Evolutionary conservation across 345 rosid species (phyloP), one percentile per base, ranked within the genome.

Genomic region (Citrus reticulata): DNA sequence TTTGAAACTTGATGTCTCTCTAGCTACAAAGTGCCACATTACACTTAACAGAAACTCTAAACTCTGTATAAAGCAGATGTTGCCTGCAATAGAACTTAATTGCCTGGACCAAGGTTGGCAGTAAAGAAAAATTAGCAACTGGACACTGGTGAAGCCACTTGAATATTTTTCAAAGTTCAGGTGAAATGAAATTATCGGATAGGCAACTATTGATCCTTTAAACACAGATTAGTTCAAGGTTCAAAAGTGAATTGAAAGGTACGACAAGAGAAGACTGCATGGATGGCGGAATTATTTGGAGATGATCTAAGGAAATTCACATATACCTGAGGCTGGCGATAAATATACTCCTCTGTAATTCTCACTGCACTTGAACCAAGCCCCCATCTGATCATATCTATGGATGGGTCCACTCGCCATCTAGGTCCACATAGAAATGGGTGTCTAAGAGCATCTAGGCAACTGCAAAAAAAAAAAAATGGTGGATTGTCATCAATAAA

Each of bases 381-480:
- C 77, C 98, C 97, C 98, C 99, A 95, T 87, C 96, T 85, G 79
- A 93, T 92, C 71, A 91, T 90, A 80, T 95, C 91, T 95, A 92
- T 89, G 74, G 97, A 92, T 19, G 96, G 98, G 55, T 84, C 86
- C 70, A 93, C 95, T 49, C 97, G 90, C 98, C 98, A 95, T 88
- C 92, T 89, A 30, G 98, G 98, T 79, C 99, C 97, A 78, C 99
- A 95, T 57, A 93, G 85, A 81, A 93, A 95, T 0, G 99, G 98
- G 79, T 95, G 97, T 80, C 97, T 92, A 55, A 95, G 93, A 74
- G 98, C 96, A 84, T 93, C 93, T 74, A 95, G 84, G 81, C 95
- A 92, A 80, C 98, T 95, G 80, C 72, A 85, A 63, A 71, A 51
- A 39, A 34, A 4, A 34, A 34, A 34, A 34, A 0, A 30, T 1